phyloP scores from a whole-genome alignment of 352 stramenopile genomes.

The Pythium coloratum region DNA sequence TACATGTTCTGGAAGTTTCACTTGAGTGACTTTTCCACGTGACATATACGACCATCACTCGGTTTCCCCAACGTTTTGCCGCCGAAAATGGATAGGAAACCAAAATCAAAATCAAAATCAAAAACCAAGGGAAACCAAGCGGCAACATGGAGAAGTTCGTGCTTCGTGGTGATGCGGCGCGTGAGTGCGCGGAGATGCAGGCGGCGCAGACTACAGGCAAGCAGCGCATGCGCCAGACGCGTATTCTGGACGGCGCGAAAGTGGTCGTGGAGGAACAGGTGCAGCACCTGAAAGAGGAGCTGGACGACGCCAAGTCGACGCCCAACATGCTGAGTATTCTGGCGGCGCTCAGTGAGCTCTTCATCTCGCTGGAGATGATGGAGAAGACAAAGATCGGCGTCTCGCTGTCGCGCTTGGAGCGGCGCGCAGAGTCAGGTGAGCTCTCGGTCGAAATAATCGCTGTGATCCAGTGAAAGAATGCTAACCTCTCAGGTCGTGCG shows the following conservation, averaged over 20 bases:
- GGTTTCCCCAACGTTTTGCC: background rate
- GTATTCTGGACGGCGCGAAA: slow-evolving; percentile 67
- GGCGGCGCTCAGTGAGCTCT: slow-evolving; percentile 57
- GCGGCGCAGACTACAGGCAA: slow-evolving; percentile 13
- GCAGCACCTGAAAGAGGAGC: slow-evolving; percentile 61
- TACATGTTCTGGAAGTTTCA: slow-evolving; percentile 1
- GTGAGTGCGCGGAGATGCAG: slow-evolving; percentile 25
- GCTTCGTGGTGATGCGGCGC: slow-evolving; percentile 45
- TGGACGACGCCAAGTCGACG: slow-evolving; percentile 53
- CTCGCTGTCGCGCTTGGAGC: slow-evolving; percentile 40
- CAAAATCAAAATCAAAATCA: background rate
- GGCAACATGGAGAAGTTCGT: slow-evolving; percentile 63
- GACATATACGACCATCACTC: slow-evolving; percentile 23
- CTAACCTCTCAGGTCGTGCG: background rate
- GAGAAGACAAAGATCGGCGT: slow-evolving; percentile 65
- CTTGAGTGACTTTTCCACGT: background rate
- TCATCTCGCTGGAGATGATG: slow-evolving; percentile 81
- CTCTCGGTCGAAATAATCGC: background rate
- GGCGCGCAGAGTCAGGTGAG: slow-evolving; percentile 37
- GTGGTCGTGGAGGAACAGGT: slow-evolving; percentile 69
- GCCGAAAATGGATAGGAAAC: background rate
- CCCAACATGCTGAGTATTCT: slow-evolving; percentile 50
- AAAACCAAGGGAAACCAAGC: background rate
- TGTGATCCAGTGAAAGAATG: background rate
- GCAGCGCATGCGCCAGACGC: slow-evolving; percentile 57